A percentile compares a stretch with the other conserved stretches of the same genome.
Evolutionary conservation across 108 stramenopile genomes (phyloP).

Genomic region (Pseudonitzschia multiseries): DNA sequence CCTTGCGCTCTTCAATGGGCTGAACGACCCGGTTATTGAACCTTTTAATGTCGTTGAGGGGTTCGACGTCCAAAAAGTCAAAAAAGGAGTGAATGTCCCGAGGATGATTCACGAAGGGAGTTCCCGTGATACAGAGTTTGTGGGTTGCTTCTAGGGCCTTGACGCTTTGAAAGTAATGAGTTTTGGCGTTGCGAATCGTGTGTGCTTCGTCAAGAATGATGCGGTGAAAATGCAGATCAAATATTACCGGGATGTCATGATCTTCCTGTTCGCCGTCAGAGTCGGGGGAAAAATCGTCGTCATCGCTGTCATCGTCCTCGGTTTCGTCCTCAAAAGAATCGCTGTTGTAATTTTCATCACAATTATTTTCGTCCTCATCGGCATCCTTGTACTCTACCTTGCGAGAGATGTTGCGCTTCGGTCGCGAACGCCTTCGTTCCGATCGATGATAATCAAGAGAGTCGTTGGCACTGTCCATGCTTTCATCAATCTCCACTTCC

Average conservation of each 20-base stretch:
- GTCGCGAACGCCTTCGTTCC: not conserved
- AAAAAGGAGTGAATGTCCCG: constrained; percentile 49
- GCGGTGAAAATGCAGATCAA: constrained; percentile 50
- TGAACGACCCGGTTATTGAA: constrained; percentile 51
- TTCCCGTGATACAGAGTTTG: constrained; percentile 49
- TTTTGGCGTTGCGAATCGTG: constrained; percentile 45
- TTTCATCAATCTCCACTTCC: not conserved
- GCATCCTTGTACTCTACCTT: not conserved
- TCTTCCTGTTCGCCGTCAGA: not conserved
- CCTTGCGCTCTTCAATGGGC: constrained; percentile 55
- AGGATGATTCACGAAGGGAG: constrained; percentile 47
- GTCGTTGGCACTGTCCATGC: not conserved
- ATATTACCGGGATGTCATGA: constrained; percentile 23
- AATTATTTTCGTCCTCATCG: not conserved
- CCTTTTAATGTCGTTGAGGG: constrained; percentile 36
- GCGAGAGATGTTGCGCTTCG: not conserved
- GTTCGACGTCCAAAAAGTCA: constrained; percentile 44
- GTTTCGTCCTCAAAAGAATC: not conserved
- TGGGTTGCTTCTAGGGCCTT: constrained; percentile 34
- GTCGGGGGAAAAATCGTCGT: not conserved
- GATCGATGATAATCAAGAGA: not conserved
- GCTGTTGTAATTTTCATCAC: not conserved
- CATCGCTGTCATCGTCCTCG: not conserved
- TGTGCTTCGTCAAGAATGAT: constrained; percentile 65
- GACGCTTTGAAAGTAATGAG: constrained; percentile 31